Evolutionary conservation across 345 rosid species (phyloP).

Genomic region (Psidium friedrichsthalianum): DNA sequence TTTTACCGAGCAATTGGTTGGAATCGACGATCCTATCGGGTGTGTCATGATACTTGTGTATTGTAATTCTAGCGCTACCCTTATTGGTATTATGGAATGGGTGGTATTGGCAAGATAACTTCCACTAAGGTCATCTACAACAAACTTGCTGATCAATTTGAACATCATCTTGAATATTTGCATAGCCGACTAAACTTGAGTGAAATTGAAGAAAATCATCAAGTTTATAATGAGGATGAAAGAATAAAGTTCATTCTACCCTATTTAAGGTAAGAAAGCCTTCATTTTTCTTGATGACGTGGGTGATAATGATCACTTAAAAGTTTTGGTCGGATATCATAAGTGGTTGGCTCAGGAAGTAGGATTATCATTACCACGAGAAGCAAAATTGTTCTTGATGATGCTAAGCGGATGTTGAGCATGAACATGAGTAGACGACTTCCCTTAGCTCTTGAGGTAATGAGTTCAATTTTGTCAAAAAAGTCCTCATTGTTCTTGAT

Average conservation of each 20-base stretch:
- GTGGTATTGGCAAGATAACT: background rate
- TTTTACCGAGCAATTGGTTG: background rate
- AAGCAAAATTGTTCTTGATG: background rate
- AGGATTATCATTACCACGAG: background rate
- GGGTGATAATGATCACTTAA: background rate
- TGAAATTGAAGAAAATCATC: background rate
- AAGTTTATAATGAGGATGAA: background rate
- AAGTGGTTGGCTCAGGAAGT: background rate
- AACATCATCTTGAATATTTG: background rate
- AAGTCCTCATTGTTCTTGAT: background rate
- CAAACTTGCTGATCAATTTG: background rate
- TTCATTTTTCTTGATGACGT: background rate
- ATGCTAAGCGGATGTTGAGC: fast-evolving
- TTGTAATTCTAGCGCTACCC: background rate
- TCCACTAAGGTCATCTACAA: background rate
- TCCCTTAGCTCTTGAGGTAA: background rate
- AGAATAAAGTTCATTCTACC: background rate
- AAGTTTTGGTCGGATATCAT: background rate
- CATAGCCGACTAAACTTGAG: too few species aligned
- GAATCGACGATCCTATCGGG: background rate
- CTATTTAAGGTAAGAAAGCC: background rate
- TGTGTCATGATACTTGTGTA: background rate
- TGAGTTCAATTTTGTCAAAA: background rate
- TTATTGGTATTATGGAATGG: background rate
- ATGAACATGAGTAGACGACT: background rate